phyloP scores from a whole-genome alignment of 495 filamentous ascomycete genomes.

The Cryomyces minteri region DNA sequence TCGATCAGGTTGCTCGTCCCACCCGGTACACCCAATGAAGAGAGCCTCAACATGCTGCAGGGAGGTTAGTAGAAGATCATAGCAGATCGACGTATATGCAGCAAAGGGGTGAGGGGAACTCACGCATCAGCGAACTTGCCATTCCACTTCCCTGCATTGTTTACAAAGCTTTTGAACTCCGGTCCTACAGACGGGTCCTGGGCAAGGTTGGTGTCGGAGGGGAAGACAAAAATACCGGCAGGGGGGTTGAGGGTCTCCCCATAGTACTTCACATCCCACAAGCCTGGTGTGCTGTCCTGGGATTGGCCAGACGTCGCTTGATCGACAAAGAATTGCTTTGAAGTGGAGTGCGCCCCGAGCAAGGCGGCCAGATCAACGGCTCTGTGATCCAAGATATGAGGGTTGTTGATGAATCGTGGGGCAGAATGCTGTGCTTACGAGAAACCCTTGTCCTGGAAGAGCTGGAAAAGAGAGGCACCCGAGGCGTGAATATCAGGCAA shows the following conservation, averaged over 20 bases:
- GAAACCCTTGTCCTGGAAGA: conserved; percentile 16
- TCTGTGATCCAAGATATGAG: background rate
- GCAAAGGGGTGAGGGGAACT: background rate
- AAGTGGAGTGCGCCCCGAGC: conserved; percentile 14
- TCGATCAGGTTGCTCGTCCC: conserved; percentile 1
- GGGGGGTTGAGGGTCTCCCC: conserved; percentile 8
- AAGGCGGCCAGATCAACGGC: conserved; percentile 14
- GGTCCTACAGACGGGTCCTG: conserved; percentile 1
- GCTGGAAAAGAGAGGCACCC: conserved; percentile 6
- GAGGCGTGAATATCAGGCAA: conserved; percentile 13
- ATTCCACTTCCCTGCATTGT: conserved; percentile 14
- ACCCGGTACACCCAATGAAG: conserved; percentile 4
- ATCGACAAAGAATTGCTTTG: conserved; percentile 7
- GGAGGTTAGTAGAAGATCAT: background rate
- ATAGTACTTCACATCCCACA: conserved; percentile 19
- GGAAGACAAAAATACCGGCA: conserved; percentile 3
- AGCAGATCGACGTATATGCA: background rate
- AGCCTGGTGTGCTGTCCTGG: conserved; percentile 14
- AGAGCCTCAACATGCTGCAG: conserved; percentile 4
- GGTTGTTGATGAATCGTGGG: too few relatives aligned
- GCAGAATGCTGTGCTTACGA: too few relatives aligned
- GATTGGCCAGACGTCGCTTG: conserved; percentile 2
- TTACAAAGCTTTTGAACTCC: conserved; percentile 20
- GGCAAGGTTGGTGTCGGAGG: conserved; percentile 6
- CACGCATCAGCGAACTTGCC: conserved; percentile 7